These are phyloP conservation scores for Globisporangium echinulatum DNA, from an alignment of 352 stramenopile genomes.

Conservation along the genomic window DNA sequence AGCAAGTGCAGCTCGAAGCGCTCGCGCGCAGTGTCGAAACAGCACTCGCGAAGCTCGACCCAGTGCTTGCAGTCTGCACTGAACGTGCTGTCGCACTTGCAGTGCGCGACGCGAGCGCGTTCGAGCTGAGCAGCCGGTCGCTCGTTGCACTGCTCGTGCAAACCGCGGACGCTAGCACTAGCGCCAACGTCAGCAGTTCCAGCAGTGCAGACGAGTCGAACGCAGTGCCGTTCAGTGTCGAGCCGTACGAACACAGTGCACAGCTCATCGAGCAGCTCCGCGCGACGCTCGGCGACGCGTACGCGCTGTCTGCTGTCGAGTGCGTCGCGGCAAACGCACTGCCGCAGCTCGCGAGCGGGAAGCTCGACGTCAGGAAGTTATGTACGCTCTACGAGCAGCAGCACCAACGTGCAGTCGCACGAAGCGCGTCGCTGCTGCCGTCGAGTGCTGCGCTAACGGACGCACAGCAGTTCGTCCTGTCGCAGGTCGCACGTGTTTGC, in stretches of 20 bases:
- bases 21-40: constrained; percentile 21
- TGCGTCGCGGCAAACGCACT: constrained; percentile 12
- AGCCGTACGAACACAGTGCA: constrained; percentile 11
- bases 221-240: background rate
- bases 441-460: too few relatives aligned
- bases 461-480: background rate
- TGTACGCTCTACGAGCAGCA: constrained; percentile 9
- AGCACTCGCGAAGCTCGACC: constrained; percentile 15
- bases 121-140: constrained; percentile 1
- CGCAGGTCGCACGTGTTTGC: constrained; percentile 3
- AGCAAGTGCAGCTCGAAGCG: constrained; percentile 41
- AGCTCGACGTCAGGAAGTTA: constrained; percentile 29
- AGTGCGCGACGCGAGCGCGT: constrained; percentile 1
- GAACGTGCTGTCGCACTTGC: constrained; percentile 1
- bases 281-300: constrained; percentile 21
- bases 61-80: too few relatives aligned
- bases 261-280: constrained; percentile 23
- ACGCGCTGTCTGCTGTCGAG: constrained; percentile 23
- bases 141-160: constrained; percentile 7
- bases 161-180: too few relatives aligned
- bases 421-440: background rate
- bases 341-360: constrained; percentile 26
- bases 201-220: background rate
- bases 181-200: too few relatives aligned
- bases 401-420: background rate